These are phyloP conservation scores for Dictyostelium brefeldianum DNA, from an alignment of 78 protist genomes.

Conservation along the genomic window DNA sequence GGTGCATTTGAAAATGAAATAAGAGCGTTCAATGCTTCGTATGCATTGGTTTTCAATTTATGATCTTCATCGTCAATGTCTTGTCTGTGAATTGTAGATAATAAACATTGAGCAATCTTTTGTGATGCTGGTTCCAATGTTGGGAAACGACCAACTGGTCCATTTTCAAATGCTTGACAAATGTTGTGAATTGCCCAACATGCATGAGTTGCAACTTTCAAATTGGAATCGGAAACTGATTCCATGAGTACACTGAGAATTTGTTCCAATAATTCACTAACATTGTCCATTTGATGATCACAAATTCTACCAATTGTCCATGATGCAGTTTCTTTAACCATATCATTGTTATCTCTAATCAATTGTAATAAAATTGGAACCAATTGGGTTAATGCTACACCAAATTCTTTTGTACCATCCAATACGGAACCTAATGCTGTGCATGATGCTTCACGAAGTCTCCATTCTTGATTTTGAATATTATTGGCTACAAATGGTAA, in stretches of 20 bases:
- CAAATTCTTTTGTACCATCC: conserved; percentile 43
- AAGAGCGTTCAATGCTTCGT: conserved; percentile 86
- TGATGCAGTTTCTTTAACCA: conserved; percentile 91
- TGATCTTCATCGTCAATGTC: conserved; percentile 77
- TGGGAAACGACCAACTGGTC: conserved; percentile 47
- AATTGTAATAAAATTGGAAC: conserved; percentile 23
- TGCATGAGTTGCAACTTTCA: conserved; percentile 88
- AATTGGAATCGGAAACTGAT: conserved; percentile 51
- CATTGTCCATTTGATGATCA: conserved; percentile 60
- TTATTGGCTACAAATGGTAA: conserved; percentile 86
- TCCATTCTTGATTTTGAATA: conserved; percentile 83
- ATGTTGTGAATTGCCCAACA: conserved; percentile 90
- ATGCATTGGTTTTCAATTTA: conserved; percentile 85
- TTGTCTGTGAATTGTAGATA: conserved; percentile 58
- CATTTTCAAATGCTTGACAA: conserved; percentile 49
- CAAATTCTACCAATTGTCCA: conserved; percentile 94
- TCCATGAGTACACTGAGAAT: conserved; percentile 12
- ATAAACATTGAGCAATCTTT: conserved; percentile 20
- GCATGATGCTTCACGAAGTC: conserved; percentile 87
- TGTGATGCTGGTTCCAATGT: background rate
- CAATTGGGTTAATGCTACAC: background rate
- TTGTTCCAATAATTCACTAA: background rate
- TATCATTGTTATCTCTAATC: conserved; percentile 49
- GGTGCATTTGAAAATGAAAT: conserved; percentile 52
- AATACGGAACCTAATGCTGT: conserved; percentile 89